These are phyloP conservation scores for Leonotis leonurus DNA, from an alignment of 257 asterid genomes.

Conservation along the genomic window DNA sequence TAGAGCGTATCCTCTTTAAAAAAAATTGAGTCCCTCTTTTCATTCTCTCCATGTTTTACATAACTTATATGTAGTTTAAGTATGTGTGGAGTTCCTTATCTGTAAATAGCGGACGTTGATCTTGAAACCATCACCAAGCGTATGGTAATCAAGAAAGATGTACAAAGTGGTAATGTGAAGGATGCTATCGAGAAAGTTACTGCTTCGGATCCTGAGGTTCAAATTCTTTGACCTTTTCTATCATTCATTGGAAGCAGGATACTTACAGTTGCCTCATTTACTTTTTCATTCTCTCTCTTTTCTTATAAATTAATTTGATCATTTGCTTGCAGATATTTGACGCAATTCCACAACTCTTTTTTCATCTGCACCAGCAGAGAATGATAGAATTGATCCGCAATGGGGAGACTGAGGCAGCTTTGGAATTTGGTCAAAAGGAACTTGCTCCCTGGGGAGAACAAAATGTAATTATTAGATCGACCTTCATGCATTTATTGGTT, in stretches of 20 bases:
- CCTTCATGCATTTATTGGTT: no score
- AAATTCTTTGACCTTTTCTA: neutral
- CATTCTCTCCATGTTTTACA: neutral
- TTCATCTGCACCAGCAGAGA: constrained; percentile 88
- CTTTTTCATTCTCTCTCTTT: neutral
- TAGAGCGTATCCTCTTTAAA: constrained; percentile 63
- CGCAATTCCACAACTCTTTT: constrained; percentile 72
- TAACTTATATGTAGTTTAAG: neutral
- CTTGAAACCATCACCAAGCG: constrained; percentile 79
- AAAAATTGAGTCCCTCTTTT: neutral
- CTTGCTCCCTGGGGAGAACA: constrained; percentile 94
- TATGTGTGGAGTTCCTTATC: constrained; percentile 36
- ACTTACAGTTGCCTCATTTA: neutral
- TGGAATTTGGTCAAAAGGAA: constrained; percentile 89
- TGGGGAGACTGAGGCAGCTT: constrained; percentile 70
- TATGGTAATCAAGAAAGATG: constrained; percentile 89
- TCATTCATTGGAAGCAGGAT: neutral
- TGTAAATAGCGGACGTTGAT: constrained; percentile 71
- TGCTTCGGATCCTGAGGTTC: constrained; percentile 89
- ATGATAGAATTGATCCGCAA: constrained; percentile 72
- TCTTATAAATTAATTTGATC: neutral
- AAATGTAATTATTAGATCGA: constrained; percentile 41
- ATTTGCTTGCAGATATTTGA: constrained; percentile 63
- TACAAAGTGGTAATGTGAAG: constrained; percentile 78
- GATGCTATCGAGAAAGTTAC: constrained; percentile 89